Percentiles rank a stretch among this genome's conserved stretches.
Evolutionary conservation across 139 green algal species (phyloP).

Genomic region (Chlamydomonas incerta): DNA sequence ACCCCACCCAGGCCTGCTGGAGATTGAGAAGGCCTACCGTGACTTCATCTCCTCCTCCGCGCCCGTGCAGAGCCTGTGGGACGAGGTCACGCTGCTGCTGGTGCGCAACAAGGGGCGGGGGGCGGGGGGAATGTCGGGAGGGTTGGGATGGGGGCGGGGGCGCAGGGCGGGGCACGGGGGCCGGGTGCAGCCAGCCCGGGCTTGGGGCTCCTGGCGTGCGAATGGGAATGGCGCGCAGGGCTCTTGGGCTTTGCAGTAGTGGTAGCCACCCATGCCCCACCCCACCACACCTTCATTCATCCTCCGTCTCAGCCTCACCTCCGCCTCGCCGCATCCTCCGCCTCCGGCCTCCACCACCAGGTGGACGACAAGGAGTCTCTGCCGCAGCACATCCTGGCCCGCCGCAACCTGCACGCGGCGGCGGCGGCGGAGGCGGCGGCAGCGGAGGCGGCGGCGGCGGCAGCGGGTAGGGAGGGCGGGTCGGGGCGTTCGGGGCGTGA

Average conservation of each 20-base stretch:
- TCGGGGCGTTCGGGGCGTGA: no score
- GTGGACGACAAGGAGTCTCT: slow-evolving; percentile 54
- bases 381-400: slow-evolving; percentile 37
- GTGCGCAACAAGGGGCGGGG: no score
- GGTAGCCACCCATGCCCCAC: no score
- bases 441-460: not conserved
- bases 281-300: no score
- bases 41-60: slow-evolving; percentile 23
- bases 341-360: not conserved
- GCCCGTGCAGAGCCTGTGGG: slow-evolving; percentile 52
- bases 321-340: no score
- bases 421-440: not conserved
- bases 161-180: no score
- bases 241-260: no score
- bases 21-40: slow-evolving; percentile 63
- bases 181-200: no score
- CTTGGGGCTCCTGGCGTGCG: no score
- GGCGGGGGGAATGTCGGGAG: not conserved
- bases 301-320: no score
- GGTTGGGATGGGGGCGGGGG: not conserved
- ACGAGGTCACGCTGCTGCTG: slow-evolving; percentile 55
- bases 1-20: slow-evolving; percentile 47
- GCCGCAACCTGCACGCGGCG: not conserved
- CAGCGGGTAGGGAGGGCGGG: no score
- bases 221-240: no score